Percentiles rank a stretch among this genome's conserved stretches.
These are phyloP conservation scores for Bathelium albidoporum DNA, from an alignment of 495 filamentous ascomycete species.

Conservation along the genomic window DNA sequence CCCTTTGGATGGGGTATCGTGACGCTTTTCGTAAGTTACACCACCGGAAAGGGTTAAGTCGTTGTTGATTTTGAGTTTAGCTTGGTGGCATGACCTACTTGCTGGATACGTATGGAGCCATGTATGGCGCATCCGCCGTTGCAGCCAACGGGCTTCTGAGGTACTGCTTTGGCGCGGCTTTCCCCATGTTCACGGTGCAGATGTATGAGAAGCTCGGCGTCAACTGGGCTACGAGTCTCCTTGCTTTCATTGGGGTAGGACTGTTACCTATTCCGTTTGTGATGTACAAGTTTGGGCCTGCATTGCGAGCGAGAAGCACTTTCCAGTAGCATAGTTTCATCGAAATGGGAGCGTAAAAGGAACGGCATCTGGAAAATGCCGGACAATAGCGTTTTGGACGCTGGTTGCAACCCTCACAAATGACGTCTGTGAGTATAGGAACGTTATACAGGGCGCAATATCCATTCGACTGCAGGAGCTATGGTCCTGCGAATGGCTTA, in stretches of 20 bases:
- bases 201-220: constrained; percentile 30
- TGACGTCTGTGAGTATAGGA: neutral
- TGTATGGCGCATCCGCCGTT: constrained; percentile 44
- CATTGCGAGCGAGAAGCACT: neutral
- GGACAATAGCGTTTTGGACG: neutral
- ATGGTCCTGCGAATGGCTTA: neutral
- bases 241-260: constrained; percentile 21
- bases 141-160: constrained; percentile 42
- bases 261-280: constrained; percentile 6
- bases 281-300: constrained; percentile 7
- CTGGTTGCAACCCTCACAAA: neutral
- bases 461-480: neutral
- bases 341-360: neutral
- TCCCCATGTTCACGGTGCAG: constrained; percentile 37
- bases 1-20: constrained; percentile 61
- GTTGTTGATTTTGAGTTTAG: neutral
- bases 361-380: neutral
- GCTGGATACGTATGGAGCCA: constrained; percentile 50
- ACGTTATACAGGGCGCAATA: neutral
- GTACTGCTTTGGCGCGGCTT: constrained; percentile 37
- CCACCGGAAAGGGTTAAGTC: neutral
- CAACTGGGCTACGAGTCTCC: constrained; percentile 22
- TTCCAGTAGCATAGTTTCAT: neutral
- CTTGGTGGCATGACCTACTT: neutral
- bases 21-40: constrained; percentile 40